phyloP scores from a whole-genome alignment of 2,329 filamentous ascomycete genomes.

The Hypoxylon sp. region DNA sequence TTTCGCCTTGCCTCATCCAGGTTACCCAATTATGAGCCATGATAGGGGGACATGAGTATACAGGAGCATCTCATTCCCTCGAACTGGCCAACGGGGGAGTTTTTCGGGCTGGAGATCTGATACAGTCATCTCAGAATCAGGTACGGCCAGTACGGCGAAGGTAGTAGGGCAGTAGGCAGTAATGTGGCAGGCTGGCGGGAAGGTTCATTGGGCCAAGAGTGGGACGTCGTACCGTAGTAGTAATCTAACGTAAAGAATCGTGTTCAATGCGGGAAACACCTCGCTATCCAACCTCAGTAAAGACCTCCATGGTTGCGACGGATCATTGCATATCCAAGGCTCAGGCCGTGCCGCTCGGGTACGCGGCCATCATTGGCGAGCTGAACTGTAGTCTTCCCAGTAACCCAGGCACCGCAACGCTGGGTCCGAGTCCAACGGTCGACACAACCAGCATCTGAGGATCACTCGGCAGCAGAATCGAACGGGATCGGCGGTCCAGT shows the following conservation, averaged over 20 bases:
- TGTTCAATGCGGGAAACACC: conserved; percentile 40
- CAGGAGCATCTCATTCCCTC: conserved; percentile 14
- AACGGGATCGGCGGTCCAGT: conserved; percentile 23
- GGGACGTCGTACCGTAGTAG: conserved; percentile 41
- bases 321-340: conserved; percentile 32
- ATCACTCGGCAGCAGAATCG: conserved; percentile 12
- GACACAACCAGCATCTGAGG: conserved; percentile 20
- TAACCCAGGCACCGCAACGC: conserved; percentile 35
- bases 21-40: conserved; percentile 20
- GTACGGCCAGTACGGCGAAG: conserved; percentile 25
- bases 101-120: conserved; percentile 14
- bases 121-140: conserved; percentile 30
- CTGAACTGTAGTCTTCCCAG: conserved; percentile 15
- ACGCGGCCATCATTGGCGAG: conserved; percentile 28
- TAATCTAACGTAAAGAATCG: conserved; percentile 41
- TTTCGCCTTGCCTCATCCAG: conserved; percentile 16
- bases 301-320: conserved; percentile 32
- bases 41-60: conserved; percentile 18
- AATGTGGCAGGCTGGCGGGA: conserved; percentile 30
- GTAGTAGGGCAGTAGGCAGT: conserved; percentile 21
- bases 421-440: conserved; percentile 24
- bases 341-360: conserved; percentile 19
- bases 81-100: conserved; percentile 2
- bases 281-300: conserved; percentile 38
- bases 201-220: conserved; percentile 27